phyloP scores from a whole-genome alignment of 1,284 basidiomycete genomes.

The Testicularia cyperi region DNA sequence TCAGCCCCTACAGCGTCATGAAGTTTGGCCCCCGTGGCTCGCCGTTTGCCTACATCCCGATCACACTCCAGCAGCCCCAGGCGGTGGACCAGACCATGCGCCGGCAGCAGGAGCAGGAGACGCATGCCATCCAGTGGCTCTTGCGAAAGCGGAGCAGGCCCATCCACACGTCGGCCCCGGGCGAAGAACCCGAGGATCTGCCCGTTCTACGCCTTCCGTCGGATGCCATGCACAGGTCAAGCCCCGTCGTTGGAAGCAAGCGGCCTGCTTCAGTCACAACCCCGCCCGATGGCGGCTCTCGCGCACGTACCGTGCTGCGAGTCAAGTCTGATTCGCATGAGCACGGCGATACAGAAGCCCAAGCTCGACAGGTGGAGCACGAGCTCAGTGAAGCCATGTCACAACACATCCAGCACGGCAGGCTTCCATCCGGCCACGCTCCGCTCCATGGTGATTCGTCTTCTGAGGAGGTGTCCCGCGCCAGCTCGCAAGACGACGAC shows the following conservation, averaged over 20 bases:
- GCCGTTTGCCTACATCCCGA: slow-evolving; percentile 55
- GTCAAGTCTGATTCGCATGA: slow-evolving; percentile 1
- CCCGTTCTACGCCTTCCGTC: slow-evolving; percentile 24
- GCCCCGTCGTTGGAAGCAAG: slow-evolving; percentile 11
- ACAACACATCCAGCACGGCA: slow-evolving; percentile 9
- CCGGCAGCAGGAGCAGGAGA: slow-evolving; percentile 41
- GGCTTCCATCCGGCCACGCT: too few relatives aligned
- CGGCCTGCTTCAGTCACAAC: slow-evolving; percentile 32
- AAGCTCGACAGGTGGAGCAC: slow-evolving; percentile 14
- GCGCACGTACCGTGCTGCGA: slow-evolving; percentile 16
- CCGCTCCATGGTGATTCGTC: slow-evolving; percentile 8
- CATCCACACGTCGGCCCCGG: background rate
- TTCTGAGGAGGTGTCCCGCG: slow-evolving; percentile 4
- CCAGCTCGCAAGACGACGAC: slow-evolving; percentile 2
- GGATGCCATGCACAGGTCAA: background rate
- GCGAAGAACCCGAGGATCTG: slow-evolving; percentile 13
- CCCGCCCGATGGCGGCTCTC: slow-evolving; percentile 13
- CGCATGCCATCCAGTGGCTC: slow-evolving; percentile 30
- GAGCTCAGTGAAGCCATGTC: slow-evolving; percentile 26
- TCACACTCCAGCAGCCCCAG: slow-evolving; percentile 51
- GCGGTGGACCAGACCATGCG: slow-evolving; percentile 32
- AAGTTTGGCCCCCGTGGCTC: slow-evolving; percentile 52
- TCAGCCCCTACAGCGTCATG: slow-evolving; percentile 49
- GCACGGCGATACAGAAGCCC: too few relatives aligned
- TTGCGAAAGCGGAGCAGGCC: slow-evolving; percentile 11